Conservation (phyloP, 768 basidiomycete species). For the Russula virescens region DNA sequence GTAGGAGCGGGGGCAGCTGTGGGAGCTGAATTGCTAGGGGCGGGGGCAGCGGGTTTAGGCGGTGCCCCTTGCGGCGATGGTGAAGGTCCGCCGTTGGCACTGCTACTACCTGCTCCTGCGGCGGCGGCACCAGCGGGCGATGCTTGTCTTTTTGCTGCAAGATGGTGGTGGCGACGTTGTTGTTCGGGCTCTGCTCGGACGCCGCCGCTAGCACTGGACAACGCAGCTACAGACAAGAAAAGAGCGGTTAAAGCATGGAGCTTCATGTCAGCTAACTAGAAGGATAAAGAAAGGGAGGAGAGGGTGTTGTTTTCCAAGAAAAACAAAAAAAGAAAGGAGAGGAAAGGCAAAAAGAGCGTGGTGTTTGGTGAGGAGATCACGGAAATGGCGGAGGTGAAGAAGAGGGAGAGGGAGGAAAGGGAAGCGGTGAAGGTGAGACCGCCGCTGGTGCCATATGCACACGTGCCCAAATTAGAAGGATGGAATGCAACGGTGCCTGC, state of each 20-base stretch:
- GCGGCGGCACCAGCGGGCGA: not conserved
- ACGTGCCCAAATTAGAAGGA: not conserved
- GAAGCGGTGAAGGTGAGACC: no score
- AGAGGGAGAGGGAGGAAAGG: no score
- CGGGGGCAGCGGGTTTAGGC: no score
- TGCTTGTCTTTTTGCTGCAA: conserved; percentile 4
- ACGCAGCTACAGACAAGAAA: conserved; percentile 18
- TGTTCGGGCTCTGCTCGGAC: not conserved
- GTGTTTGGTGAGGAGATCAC: no score
- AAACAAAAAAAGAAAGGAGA: not conserved
- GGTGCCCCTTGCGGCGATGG: not conserved
- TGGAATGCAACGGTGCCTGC: not conserved
- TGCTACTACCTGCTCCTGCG: not conserved
- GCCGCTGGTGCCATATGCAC: no score
- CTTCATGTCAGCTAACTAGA: conserved; percentile 25
- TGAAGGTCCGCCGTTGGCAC: not conserved
- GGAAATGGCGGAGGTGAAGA: no score
- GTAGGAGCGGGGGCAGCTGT: not conserved
- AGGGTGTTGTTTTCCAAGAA: not conserved
- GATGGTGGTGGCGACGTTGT: no score
- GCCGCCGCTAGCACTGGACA: conserved; percentile 14
- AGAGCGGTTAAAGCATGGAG: conserved; percentile 26
- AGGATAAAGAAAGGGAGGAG: no score
- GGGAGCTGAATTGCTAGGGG: not conserved
- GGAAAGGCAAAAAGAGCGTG: not conserved